Base-by-base conservation (phyloP, 2,329 filamentous ascomycete genomes). In the Macrophomina phaseolina region DNA sequence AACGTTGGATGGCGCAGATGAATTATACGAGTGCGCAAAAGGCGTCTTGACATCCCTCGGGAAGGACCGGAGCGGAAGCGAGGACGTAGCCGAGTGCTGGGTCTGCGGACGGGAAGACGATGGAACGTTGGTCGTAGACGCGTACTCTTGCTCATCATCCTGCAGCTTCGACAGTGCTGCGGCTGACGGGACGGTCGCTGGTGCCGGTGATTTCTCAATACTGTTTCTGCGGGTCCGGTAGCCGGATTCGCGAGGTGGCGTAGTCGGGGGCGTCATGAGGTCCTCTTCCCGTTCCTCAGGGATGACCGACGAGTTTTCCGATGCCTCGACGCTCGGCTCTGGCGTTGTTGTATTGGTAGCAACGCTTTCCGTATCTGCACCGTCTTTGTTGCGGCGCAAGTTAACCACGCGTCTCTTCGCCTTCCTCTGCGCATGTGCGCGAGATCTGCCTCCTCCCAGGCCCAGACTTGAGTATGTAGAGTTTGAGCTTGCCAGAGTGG, bases 331-430 rank as follows among this genome's bases (percentile, higher is more conserved):
- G 16, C 87, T 89, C 30, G 81, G 81, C 14, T 77, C 73, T 52
- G 83, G 83, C 16, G 79, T 81, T 11, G 77, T 80, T 30, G 83
- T 85, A 11, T 82, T 82, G 12, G 86, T 86, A 45, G 84, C 86
- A 34, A 82, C 77, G 46, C 81, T 81, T 32, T 84, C 83, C 36
- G 75, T 78, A 46, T 82, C 81, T 62, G 76, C 77, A 12, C 75
- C 78, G 67, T 85, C 84, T 72, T 85, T 86, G 69, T 86, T 83
- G 68, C 85, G 88, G n/a, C 92, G 86, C 14, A 96, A 82, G 73
- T 96, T 93, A 68, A 96, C 91, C 14, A 96, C 89, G 23, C 92
- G 85, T 67, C 88, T 92, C 85, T 94, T 96, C 83, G 92, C 91
- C 81, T 92, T 94, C 64, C 91, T 87, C 40, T 87, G 84, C 28